phyloP scores from a whole-genome alignment of 1,284 basidiomycete species.

The Neotropicomus parvogracilis region DNA sequence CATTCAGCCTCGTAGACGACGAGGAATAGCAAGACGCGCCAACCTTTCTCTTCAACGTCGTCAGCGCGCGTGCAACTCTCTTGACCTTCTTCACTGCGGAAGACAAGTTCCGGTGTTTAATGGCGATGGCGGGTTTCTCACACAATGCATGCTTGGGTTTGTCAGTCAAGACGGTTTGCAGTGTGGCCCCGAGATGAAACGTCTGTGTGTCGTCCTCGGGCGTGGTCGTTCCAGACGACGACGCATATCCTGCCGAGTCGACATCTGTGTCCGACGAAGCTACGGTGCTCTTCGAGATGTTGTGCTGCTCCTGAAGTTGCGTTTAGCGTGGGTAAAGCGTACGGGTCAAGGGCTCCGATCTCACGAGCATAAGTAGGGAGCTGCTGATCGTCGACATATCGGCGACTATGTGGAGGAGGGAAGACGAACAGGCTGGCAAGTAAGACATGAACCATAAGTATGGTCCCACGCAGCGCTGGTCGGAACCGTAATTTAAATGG shows the following conservation, averaged over 20 bases:
- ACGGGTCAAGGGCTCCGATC: neutral
- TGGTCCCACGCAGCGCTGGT: constrained; percentile 3
- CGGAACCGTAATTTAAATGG: constrained; percentile 11
- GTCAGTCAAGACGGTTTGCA: constrained; percentile 8
- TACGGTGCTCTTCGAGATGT: constrained; percentile 23
- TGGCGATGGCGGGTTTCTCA: constrained; percentile 11
- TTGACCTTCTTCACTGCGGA: constrained; percentile 25
- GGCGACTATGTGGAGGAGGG: neutral
- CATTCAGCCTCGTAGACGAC: neutral
- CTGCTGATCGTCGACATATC: constrained; percentile 15
- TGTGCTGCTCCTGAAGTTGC: constrained; percentile 12
- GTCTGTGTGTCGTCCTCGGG: constrained; percentile 30
- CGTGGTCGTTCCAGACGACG: constrained; percentile 32
- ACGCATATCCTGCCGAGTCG: constrained; percentile 22
- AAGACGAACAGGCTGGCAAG: neutral
- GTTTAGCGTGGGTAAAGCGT: constrained; percentile 5
- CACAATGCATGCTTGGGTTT: constrained; percentile 1
- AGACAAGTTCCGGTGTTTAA: constrained; percentile 18
- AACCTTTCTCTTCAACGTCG: constrained; percentile 28
- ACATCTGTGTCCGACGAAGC: constrained; percentile 25
- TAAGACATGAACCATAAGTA: neutral
- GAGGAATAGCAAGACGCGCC: neutral
- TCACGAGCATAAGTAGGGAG: constrained; percentile 18
- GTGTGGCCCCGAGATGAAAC: constrained; percentile 20
- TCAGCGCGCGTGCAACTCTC: constrained; percentile 17